phyloP scores from a whole-genome alignment of 2,329 filamentous ascomycete species.

The Colletotrichum neosansevieriae region DNA sequence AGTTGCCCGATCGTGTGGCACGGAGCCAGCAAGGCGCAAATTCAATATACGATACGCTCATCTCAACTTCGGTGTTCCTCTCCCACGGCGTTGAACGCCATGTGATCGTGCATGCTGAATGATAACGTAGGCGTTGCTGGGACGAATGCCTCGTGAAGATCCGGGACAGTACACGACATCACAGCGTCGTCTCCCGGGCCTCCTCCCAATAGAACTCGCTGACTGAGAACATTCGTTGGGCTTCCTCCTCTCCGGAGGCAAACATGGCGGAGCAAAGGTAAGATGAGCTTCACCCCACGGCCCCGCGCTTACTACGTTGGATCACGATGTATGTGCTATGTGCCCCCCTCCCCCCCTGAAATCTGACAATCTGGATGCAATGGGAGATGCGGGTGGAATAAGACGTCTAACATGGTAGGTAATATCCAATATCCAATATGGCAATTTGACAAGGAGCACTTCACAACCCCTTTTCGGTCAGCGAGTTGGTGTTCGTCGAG shows the following conservation, averaged over 20 bases:
- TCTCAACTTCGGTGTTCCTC: slow-evolving; percentile 23
- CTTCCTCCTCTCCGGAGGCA: not conserved
- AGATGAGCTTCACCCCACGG: slow-evolving; percentile 6
- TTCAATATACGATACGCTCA: slow-evolving; percentile 51
- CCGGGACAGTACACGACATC: not conserved
- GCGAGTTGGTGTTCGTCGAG: too few relatives aligned
- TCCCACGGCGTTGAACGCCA: not conserved
- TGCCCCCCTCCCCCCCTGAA: too few relatives aligned
- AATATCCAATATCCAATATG: not conserved
- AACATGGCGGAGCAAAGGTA: not conserved
- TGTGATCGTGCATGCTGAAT: not conserved
- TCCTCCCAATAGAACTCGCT: not conserved
- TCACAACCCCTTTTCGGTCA: not conserved
- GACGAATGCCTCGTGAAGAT: not conserved
- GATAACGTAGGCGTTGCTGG: not conserved
- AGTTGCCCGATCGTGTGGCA: slow-evolving; percentile 25
- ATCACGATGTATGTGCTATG: too few relatives aligned
- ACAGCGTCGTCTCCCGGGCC: not conserved
- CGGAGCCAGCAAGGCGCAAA: slow-evolving; percentile 48
- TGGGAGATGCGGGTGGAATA: not conserved
- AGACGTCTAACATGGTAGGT: not conserved
- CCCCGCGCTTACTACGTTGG: slow-evolving; percentile 19
- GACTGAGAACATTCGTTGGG: slow-evolving; percentile 2
- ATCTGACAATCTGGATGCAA: slow-evolving; percentile 7
- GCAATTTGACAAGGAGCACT: not conserved